A percentile compares a stretch with the other conserved stretches of the same genome.
Conservation (phyloP, 148 eudicot species). For the Rhododendron griersonianum region DNA sequence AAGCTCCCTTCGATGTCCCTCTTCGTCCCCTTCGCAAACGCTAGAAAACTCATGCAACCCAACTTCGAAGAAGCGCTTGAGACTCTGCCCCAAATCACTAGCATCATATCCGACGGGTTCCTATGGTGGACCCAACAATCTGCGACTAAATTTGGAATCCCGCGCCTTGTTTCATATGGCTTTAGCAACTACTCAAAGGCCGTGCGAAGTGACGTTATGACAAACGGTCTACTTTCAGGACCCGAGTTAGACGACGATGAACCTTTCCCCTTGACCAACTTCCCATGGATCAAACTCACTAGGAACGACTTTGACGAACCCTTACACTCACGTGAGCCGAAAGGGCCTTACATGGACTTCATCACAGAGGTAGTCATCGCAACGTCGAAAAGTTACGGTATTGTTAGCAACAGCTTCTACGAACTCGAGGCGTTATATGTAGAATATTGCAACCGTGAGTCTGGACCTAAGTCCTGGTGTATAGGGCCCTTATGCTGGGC, state of each 20-base stretch:
- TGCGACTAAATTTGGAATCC: conserved; percentile 38
- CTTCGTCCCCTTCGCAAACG: conserved; percentile 37
- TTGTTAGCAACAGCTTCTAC: conserved; percentile 42
- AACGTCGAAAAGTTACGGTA: conserved; percentile 32
- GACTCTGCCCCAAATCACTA: conserved; percentile 19
- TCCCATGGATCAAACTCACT: not conserved
- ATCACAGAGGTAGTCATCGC: conserved; percentile 13
- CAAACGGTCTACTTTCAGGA: not conserved
- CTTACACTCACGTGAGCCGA: conserved; percentile 12
- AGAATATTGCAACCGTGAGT: conserved; percentile 27
- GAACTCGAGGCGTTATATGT: conserved; percentile 43
- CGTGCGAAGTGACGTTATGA: not conserved
- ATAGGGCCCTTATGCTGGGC: conserved; percentile 67
- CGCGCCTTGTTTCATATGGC: conserved; percentile 38
- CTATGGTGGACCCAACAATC: conserved; percentile 55
- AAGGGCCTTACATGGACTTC: conserved; percentile 37
- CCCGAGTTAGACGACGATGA: conserved; percentile 33
- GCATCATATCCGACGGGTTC: conserved; percentile 54
- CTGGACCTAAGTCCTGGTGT: conserved; percentile 36
- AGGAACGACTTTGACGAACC: not conserved
- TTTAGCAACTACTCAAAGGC: conserved; percentile 32
- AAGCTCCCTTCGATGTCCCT: conserved; percentile 55
- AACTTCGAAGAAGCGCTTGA: conserved; percentile 39
- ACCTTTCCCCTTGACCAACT: conserved; percentile 7
- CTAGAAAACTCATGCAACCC: conserved; percentile 40